Percentiles rank a stretch among this genome's conserved stretches.
Evolutionary conservation across 164 flowering plant species (phyloP).

Genomic region (Warburgia ugandensis): DNA sequence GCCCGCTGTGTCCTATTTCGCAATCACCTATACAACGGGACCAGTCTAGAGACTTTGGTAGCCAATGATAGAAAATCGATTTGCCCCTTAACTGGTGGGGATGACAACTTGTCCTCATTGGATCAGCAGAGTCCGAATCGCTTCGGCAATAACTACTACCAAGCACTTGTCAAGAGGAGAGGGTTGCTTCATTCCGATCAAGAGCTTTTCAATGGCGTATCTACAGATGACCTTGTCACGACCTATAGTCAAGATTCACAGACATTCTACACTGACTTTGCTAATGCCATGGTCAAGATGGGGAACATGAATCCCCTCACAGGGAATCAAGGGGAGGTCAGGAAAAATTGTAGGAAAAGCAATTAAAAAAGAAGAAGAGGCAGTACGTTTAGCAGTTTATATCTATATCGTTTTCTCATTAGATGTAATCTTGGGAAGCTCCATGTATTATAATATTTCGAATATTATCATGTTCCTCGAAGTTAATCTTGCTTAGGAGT

Average conservation of each 20-base stretch:
- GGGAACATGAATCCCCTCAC: conserved; percentile 20
- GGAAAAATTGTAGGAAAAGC: conserved; percentile 21
- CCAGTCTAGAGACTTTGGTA: conserved; percentile 18
- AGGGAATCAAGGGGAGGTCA: conserved; percentile 20
- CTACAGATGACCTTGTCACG: conserved; percentile 20
- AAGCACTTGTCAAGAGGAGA: conserved; percentile 19
- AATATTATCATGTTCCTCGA: too few species aligned
- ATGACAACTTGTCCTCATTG: conserved; percentile 16
- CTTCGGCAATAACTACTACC: conserved; percentile 27
- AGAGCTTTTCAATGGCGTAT: conserved; percentile 28
- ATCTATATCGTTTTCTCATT: too few species aligned
- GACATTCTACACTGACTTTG: conserved; percentile 21
- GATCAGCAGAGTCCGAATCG: conserved; percentile 30
- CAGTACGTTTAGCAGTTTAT: too few species aligned
- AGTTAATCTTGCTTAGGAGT: too few species aligned
- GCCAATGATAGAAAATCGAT: conserved; percentile 20
- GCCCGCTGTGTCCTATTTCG: conserved; percentile 20
- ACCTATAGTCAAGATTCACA: conserved; percentile 16
- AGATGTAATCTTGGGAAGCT: too few species aligned
- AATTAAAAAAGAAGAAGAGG: too few species aligned
- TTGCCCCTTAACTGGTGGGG: conserved; percentile 24
- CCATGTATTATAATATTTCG: too few species aligned
- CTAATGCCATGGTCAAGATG: conserved; percentile 27
- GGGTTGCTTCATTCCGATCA: conserved; percentile 28
- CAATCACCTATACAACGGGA: conserved; percentile 20